Percentiles rank a stretch among this genome's conserved stretches.
Conservation (phyloP, 2,329 filamentous ascomycete genomes). For the Salinomyces thailandicus region DNA sequence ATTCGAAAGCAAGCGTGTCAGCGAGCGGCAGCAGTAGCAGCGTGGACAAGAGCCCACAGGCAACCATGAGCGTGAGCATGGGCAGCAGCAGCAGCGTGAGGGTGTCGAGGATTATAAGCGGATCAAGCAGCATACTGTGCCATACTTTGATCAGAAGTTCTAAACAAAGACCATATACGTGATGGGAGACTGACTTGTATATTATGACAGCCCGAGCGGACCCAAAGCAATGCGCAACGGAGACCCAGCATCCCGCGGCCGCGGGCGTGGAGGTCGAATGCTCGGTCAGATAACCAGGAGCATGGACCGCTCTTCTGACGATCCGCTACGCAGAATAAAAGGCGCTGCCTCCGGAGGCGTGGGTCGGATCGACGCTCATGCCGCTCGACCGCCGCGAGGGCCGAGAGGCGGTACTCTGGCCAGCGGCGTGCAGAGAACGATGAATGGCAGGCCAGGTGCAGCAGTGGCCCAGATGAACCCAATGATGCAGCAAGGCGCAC, state of each 20-base stretch:
- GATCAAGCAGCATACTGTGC: background rate
- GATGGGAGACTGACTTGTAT: background rate
- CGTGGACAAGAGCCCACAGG: too few relatives aligned
- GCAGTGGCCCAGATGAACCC: constrained; percentile 20
- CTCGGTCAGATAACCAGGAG: constrained; percentile 63
- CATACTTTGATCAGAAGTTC: background rate
- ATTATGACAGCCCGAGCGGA: constrained; percentile 54
- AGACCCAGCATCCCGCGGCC: constrained; percentile 31
- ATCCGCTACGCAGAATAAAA: constrained; percentile 63
- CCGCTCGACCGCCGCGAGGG: constrained; percentile 56
- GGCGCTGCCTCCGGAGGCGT: constrained; percentile 51
- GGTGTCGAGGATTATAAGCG: too few relatives aligned
- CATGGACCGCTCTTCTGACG: constrained; percentile 66
- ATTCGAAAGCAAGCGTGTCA: too few relatives aligned
- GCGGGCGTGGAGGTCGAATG: constrained; percentile 65
- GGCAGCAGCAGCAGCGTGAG: too few relatives aligned
- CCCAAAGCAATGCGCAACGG: constrained; percentile 88
- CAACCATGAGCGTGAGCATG: too few relatives aligned
- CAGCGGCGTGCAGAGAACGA: constrained; percentile 31
- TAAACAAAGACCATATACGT: background rate
- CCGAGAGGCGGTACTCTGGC: constrained; percentile 43
- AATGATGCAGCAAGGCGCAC: constrained; percentile 39
- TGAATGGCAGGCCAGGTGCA: constrained; percentile 16
- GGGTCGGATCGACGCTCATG: constrained; percentile 72
- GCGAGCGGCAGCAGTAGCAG: too few relatives aligned